Evolutionary conservation across 2,329 filamentous ascomycete species (phyloP).

Genomic region (Rhexocercosporidium sp.): DNA sequence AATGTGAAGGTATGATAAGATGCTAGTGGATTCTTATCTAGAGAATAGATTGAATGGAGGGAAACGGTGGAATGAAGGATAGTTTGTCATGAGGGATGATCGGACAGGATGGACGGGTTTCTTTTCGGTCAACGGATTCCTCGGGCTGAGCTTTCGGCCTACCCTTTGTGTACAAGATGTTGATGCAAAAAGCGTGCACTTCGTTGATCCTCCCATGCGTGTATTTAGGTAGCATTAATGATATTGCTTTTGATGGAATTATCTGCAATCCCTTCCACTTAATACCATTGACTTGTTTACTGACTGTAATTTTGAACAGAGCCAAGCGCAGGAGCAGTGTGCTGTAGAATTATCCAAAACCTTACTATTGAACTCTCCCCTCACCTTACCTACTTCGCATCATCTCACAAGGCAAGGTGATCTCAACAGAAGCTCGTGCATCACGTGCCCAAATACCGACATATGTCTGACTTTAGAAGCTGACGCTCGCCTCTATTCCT

Average conservation of each 20-base stretch:
- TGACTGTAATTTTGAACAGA: too few species aligned
- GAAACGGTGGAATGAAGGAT: not conserved
- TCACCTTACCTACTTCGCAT: too few species aligned
- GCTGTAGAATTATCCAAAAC: too few species aligned
- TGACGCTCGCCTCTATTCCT: too few species aligned
- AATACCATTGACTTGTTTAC: not conserved
- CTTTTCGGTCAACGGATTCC: not conserved
- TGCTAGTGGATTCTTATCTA: constrained; percentile 15
- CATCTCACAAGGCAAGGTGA: too few species aligned
- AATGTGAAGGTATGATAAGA: not conserved
- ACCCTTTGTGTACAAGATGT: constrained; percentile 1
- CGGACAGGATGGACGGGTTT: not conserved
- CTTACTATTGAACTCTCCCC: too few species aligned
- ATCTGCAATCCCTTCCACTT: not conserved
- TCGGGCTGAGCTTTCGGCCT: not conserved
- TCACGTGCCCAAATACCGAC: too few species aligned
- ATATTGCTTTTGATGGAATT: not conserved
- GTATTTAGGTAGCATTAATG: constrained; percentile 5
- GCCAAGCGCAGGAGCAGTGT: too few species aligned
- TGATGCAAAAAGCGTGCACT: constrained; percentile 13
- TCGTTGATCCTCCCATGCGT: not conserved
- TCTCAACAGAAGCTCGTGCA: too few species aligned
- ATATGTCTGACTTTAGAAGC: too few species aligned
- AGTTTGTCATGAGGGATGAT: not conserved
- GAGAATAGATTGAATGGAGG: not conserved